Evolutionary conservation across 768 basidiomycete species (phyloP).

Genomic region (Tricholoma matsutake): DNA sequence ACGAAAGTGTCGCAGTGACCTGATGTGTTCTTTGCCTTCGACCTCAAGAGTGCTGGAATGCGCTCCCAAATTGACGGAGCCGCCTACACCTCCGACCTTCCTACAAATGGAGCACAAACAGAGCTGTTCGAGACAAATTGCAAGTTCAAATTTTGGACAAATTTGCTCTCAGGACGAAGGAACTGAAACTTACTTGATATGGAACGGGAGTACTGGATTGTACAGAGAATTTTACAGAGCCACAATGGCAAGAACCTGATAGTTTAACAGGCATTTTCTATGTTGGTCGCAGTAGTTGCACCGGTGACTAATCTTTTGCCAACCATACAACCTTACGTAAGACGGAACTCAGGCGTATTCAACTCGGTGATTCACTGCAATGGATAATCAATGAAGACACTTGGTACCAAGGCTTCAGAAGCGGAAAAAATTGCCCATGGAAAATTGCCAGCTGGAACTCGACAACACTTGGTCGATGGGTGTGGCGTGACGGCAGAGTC

Average conservation of each 20-base stretch:
- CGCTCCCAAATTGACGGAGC: constrained; percentile 65
- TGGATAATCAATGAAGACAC: no score
- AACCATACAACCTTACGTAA: no score
- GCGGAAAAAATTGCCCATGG: no score
- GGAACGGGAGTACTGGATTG: constrained; percentile 58
- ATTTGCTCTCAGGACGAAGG: not conserved
- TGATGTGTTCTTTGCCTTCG: constrained; percentile 52
- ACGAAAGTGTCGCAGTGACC: constrained; percentile 30
- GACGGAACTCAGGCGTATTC: no score
- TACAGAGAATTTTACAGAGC: constrained; percentile 44
- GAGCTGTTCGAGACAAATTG: constrained; percentile 38
- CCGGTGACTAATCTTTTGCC: no score
- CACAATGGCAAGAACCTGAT: constrained; percentile 54
- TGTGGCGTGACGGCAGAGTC: not conserved
- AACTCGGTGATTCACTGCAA: no score
- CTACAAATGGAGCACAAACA: constrained; percentile 71
- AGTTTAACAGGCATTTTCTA: constrained; percentile 51
- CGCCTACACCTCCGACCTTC: constrained; percentile 64
- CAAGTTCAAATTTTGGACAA: not conserved
- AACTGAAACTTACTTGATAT: constrained; percentile 46
- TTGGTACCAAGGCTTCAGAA: not conserved
- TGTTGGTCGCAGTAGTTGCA: not conserved
- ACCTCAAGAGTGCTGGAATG: constrained; percentile 48
- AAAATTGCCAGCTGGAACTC: no score
- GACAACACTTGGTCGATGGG: no score